Base-by-base conservation (phyloP, 768 basidiomycete genomes). In the Coprinopsis cinerea region DNA sequence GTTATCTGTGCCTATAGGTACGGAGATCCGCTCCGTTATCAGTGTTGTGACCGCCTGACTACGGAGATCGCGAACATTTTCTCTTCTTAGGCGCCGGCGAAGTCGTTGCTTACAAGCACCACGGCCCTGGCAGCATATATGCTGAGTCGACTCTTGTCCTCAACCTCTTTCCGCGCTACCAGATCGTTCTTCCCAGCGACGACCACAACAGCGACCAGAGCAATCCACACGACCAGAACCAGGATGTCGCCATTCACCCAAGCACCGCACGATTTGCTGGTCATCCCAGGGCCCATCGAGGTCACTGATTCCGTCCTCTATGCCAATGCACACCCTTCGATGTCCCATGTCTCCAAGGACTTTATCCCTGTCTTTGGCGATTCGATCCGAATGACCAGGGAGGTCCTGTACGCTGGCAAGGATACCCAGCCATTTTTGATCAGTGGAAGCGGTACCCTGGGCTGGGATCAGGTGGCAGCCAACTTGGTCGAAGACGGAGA, bases 401-500 rank as follows among this genome's bases (percentile, higher is more conserved):
- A 88, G 48, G 83, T 97, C 5, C 67, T 98, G 18, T 83, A 82
- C 62, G 85, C 95, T 25, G 51, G 51, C 3, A 76, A 81, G 48
- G 70, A 74, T 20, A 88, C 77, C 0, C 96, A 98, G 61, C 91
- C 92, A 0, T 92, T 99, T 75, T 69, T 99, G 59, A 87, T 98
- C 54, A 84, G 93, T 23, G 96, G 96, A 1, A 89, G 85, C 48
- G 96, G 96, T 14, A 98, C 96, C 1, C 75, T 99, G 27, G 96
- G 96, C 24, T 98, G 94, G 93, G 94, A 97, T 65, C 88, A 91
- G 79, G 88, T 93, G 34, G 84, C 91, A 0, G 81, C 91, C 6
- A 98, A 98, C 67, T 77, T 99, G 47, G 75, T 97, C n/a, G 85
- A 88, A 58, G 76, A 78, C 2, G 84, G 83, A 48, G 86, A 92